These are phyloP conservation scores for Leptodontidium sp. DNA, from an alignment of 2,329 filamentous ascomycete species.

Conservation along the genomic window DNA sequence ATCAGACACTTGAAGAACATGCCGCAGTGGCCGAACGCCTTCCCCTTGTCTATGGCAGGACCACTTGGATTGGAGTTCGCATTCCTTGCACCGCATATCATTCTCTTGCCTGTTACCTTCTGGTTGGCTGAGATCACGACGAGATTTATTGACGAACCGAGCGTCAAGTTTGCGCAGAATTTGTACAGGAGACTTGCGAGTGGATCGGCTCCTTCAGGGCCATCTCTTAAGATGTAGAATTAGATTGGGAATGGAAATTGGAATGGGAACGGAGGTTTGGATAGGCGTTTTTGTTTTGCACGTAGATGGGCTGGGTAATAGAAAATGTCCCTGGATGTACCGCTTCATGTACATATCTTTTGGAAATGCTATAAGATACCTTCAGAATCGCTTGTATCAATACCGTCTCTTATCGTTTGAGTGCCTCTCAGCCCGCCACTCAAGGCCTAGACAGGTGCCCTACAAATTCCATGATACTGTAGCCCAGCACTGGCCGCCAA, in stretches of 20 bases:
- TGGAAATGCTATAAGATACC: no score
- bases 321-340: background rate
- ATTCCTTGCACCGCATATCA: slow-evolving; percentile 66
- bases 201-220: background rate
- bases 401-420: no score
- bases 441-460: no score
- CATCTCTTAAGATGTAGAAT: background rate
- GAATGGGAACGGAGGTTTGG: background rate
- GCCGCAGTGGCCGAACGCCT: slow-evolving; percentile 67
- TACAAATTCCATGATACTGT: no score
- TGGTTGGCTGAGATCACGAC: slow-evolving; percentile 66
- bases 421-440: no score
- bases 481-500: no score
- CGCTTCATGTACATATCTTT: background rate
- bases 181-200: slow-evolving; percentile 16
- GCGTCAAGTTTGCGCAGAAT: slow-evolving; percentile 60
- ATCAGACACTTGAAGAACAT: slow-evolving; percentile 55
- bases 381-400: no score
- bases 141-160: slow-evolving; percentile 66
- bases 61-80: slow-evolving; percentile 67
- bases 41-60: slow-evolving; percentile 69
- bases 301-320: background rate
- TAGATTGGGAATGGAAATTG: background rate
- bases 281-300: background rate
- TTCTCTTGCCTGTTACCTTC: slow-evolving; percentile 67